Conservation (phyloP, 2,329 filamentous ascomycete species). For the Xylaria hypoxylon region DNA sequence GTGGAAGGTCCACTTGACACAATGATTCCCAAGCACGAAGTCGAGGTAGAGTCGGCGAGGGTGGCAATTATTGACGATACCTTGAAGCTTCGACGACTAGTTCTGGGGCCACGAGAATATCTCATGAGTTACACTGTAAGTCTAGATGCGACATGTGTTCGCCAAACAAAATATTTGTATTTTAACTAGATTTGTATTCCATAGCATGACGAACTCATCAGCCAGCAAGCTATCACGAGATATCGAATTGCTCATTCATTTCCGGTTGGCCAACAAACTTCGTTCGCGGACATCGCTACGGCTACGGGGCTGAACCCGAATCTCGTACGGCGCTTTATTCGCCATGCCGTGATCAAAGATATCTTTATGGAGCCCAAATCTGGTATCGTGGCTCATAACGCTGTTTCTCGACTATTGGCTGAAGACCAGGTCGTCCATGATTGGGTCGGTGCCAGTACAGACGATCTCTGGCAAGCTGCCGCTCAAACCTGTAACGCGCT, state of each 20-base stretch:
- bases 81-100: conserved; percentile 39
- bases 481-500: conserved; percentile 40
- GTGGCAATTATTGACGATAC: conserved; percentile 43
- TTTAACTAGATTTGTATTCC: no score
- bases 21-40: conserved; percentile 35
- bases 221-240: conserved; percentile 44
- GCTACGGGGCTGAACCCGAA: conserved; percentile 35
- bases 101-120: conserved; percentile 44
- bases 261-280: conserved; percentile 39
- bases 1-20: conserved; percentile 36
- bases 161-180: no score
- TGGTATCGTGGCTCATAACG: conserved; percentile 39
- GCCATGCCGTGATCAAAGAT: conserved; percentile 34
- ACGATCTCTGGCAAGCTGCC: conserved; percentile 43
- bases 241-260: conserved; percentile 44
- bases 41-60: conserved; percentile 34
- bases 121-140: conserved; percentile 40
- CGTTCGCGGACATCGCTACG: conserved; percentile 42
- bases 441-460: conserved; percentile 37
- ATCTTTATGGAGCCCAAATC: conserved; percentile 39
- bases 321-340: conserved; percentile 38
- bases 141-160: no score
- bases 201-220: conserved; percentile 44
- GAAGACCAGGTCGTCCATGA: conserved; percentile 41
- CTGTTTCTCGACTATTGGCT: conserved; percentile 39